Evolutionary conservation across 2,329 filamentous ascomycete genomes (phyloP), one percentile per base, ranked within the genome.

Genomic region (Mycosphaerelloides madeirae): DNA sequence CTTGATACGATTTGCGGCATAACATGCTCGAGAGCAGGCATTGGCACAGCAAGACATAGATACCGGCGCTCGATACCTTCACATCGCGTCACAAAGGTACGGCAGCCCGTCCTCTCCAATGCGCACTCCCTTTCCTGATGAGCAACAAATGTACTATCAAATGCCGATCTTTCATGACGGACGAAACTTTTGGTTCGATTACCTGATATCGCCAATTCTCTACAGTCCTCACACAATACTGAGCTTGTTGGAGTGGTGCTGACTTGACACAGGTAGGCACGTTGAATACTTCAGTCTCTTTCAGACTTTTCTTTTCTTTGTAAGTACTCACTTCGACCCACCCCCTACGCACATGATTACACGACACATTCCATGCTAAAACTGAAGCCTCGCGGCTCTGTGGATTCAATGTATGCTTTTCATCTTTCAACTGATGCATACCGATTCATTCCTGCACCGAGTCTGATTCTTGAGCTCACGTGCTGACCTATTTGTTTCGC

Each of bases 361-460:
- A 68, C 65, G 63, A 72, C 72, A 77, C 70, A 81, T 82, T 84
- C 81, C 80, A 84, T 86, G 83, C 83, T 86, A 85, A 85, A 79
- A 71, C 84, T 75, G 82, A 87, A 67, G 66, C 64, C 53, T 55
- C 60, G 62, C 55, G 64, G 59, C 62, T 78, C 81, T 84, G 77
- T 80, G 85, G 71, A 69, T 63, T 69, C 71, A 79, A 74, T 72
- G 75, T 76, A 77, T 80, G 77, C 82, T 86, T 86, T 87, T 87
- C 83, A 87, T 86, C 83, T 86, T 86, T 86, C 83, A 77, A 77
- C 82, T 87, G 84, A 87, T 66, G n/a, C n/a, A n/a, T n/a, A n/a
- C n/a, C n/a, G n/a, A n/a, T n/a, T n/a, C n/a, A n/a, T n/a, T n/a
- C n/a, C n/a, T n/a, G n/a, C n/a, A n/a, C n/a, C n/a, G n/a, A n/a